Conservation (phyloP, 257 asterid species). For the Catharanthus roseus region DNA sequence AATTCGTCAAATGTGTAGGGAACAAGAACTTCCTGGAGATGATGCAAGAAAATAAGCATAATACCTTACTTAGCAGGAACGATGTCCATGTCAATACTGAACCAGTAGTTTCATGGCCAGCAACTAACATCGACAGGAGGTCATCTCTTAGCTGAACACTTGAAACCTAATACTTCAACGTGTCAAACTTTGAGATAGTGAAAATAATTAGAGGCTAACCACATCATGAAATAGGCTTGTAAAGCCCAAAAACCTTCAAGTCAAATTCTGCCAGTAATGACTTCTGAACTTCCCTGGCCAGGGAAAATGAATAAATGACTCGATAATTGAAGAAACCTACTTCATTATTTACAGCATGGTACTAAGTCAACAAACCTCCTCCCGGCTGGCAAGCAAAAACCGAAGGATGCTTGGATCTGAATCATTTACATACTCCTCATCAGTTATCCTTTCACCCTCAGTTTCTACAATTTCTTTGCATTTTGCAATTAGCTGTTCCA, state of each 20-base stretch:
- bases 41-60: background rate
- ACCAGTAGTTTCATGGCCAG: conserved; percentile 98
- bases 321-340: background rate
- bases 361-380: conserved; percentile 54
- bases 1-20: conserved; percentile 3
- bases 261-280: background rate
- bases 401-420: conserved; percentile 92
- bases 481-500: conserved; percentile 76
- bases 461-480: conserved; percentile 82
- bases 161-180: conserved; percentile 55
- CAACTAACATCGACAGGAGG: conserved; percentile 97
- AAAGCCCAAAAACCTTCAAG: conserved; percentile 5
- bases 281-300: background rate
- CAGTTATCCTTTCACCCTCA: conserved; percentile 85
- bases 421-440: conserved; percentile 87
- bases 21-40: background rate
- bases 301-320: background rate
- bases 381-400: conserved; percentile 97
- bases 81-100: conserved; percentile 92
- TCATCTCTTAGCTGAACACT: conserved; percentile 86
- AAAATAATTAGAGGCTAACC: background rate
- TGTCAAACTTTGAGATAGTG: background rate
- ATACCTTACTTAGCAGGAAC: conserved; percentile 91
- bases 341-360: background rate
- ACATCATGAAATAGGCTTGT: background rate